phyloP scores from a whole-genome alignment of 805 yeast species.

The Sugiyamaella americana region DNA sequence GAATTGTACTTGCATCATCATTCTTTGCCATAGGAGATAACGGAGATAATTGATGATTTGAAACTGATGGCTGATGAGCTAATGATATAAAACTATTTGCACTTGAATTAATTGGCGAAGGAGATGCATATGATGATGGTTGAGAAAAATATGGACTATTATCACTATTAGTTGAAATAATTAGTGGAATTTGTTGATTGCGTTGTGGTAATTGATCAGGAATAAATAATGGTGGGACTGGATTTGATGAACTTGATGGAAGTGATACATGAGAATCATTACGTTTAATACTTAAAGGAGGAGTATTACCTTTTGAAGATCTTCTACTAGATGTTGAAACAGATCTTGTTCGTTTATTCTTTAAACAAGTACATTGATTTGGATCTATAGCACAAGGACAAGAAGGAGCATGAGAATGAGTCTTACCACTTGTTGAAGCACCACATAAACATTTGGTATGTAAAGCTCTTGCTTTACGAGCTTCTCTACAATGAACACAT shows the following conservation, averaged over 20 bases:
- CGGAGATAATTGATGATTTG: no score
- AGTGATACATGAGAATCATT: not conserved
- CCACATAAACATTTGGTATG: conserved; percentile 33
- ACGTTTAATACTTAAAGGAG: not conserved
- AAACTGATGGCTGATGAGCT: no score
- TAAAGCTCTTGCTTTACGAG: conserved; percentile 22
- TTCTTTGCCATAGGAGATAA: not conserved
- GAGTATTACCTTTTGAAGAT: not conserved
- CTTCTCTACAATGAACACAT: conserved; percentile 62
- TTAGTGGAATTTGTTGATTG: no score
- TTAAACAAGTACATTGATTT: conserved; percentile 19
- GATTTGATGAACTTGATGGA: not conserved
- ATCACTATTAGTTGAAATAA: not conserved
- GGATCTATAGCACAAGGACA: conserved; percentile 22
- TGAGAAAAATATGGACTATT: not conserved
- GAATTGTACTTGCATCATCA: not conserved
- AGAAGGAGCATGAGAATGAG: conserved; percentile 12
- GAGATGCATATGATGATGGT: not conserved
- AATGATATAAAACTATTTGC: not conserved
- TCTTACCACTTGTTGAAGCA: conserved; percentile 9
- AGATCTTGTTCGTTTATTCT: not conserved
- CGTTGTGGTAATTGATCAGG: not conserved
- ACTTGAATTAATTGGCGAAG: not conserved
- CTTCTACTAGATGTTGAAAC: conserved; percentile 2
- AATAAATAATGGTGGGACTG: not conserved